Evolutionary conservation across 225 moss, liverwort and hornwort genomes (phyloP), one percentile per base, ranked within the genome.

Genomic region (Physcomitrium patens): DNA sequence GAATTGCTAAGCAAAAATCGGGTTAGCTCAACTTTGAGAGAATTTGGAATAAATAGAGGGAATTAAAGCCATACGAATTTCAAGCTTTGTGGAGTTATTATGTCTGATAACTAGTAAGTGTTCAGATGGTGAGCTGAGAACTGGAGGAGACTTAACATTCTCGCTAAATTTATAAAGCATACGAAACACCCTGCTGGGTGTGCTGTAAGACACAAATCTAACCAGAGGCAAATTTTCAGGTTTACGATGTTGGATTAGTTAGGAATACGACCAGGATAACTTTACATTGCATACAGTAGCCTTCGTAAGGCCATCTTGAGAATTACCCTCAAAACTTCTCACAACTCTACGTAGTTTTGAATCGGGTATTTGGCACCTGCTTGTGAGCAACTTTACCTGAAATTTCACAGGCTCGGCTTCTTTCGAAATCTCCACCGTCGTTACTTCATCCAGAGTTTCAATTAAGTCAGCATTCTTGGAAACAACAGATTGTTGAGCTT

Each of bases 371-470:
- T 51, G 18, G 31, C 68, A 59, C 12, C 47, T 62, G 50, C 75
- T 68, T 52, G 24, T 60, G 42, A 12, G 42, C 15, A 70, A 52
- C 17, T 59, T 63, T 72, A 86, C 86, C 78, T 80, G 78, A 45
- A 83, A 71, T 51, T 83, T 77, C 42, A 78, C 63, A 11, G 68
- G 47, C 77, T 83, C 75, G 16, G 71, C 59, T 10, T 77, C 72
- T 45, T 71, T 74, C 7, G 63, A 23, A 63, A 80, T 71, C 42
- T 83, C 77, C 43, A 74, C 63, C 45, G 78, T 72, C 9, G 80
- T 70, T 24, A 58, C 58, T 68, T 68, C 76, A 63, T 75, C 78
- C 71, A 68, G 24, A 58, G 65, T 31, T 55, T 60, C 76, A 50
- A 37, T 64, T 41, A 54, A 37, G 58, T 41, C 68, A 41, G 17